These are phyloP conservation scores for Aspergillus olivimuriae DNA, from an alignment of 495 filamentous ascomycete species.

Conservation along the genomic window DNA sequence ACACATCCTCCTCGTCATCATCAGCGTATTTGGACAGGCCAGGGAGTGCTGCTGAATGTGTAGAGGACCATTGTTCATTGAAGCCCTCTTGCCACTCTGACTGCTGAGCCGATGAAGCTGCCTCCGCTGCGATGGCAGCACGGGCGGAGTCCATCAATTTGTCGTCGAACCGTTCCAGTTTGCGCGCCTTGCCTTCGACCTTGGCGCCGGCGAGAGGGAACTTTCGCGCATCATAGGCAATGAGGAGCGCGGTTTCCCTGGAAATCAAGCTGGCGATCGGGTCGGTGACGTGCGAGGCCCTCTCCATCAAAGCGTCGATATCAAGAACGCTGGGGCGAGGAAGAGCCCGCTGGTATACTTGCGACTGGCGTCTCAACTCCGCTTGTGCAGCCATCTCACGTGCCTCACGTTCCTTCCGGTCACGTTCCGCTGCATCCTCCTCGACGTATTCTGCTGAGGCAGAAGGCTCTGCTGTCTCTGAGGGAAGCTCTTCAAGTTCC, in stretches of 20 bases:
- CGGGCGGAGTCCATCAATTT: conserved; percentile 64
- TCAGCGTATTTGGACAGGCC: conserved; percentile 73
- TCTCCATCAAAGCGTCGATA: conserved; percentile 57
- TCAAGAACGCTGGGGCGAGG: conserved; percentile 74
- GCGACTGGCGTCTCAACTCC: conserved; percentile 78
- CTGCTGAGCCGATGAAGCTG: conserved; percentile 46
- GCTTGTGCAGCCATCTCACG: conserved; percentile 64
- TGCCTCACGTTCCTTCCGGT: conserved; percentile 61
- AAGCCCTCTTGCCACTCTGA: conserved; percentile 53
- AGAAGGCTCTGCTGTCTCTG: conserved; percentile 64
- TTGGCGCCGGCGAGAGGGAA: conserved; percentile 63
- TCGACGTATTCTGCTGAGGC: conserved; percentile 48
- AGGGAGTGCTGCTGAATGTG: conserved; percentile 58
- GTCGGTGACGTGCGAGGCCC: conserved; percentile 46
- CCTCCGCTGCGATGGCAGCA: conserved; percentile 67
- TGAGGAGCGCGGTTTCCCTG: conserved; percentile 67
- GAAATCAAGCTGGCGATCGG: conserved; percentile 58
- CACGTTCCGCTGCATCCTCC: conserved; percentile 81
- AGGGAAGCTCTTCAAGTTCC: conserved; percentile 81
- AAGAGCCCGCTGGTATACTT: conserved; percentile 78
- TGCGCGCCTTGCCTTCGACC: conserved; percentile 51
- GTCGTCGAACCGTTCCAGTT: conserved; percentile 65
- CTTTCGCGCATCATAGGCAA: conserved; percentile 72
- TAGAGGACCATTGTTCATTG: conserved; percentile 59
- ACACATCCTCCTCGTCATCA: conserved; percentile 47